Evolutionary conservation across 2,329 filamentous ascomycete genomes (phyloP).

Genomic region (Epichloe uncinata): DNA sequence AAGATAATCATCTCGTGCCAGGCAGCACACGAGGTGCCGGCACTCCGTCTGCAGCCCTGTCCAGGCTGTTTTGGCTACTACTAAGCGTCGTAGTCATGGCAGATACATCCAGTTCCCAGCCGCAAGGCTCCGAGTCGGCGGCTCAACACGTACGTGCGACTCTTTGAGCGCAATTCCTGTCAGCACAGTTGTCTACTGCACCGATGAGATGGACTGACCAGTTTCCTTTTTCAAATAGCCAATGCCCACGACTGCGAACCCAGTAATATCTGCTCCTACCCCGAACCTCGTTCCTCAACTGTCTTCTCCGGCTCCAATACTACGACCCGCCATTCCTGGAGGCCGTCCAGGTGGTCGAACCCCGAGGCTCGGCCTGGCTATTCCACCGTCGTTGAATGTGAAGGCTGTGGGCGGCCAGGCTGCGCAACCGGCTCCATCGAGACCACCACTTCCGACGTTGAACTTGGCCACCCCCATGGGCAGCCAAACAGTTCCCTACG

Average conservation of each 20-base stretch:
- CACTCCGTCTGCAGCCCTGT: conserved; percentile 3
- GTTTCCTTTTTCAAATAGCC: conserved; percentile 7
- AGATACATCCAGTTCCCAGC: conserved; percentile 12
- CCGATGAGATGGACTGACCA: neutral
- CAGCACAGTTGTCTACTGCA: neutral
- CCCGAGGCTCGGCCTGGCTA: conserved; percentile 75
- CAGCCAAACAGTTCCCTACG: conserved; percentile 58
- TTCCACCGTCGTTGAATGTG: conserved; percentile 72
- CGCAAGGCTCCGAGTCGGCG: conserved; percentile 9
- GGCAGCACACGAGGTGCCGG: neutral
- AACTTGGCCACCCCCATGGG: conserved; percentile 84
- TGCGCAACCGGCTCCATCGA: conserved; percentile 19
- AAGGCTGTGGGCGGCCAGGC: conserved; percentile 54
- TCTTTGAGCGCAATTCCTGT: neutral
- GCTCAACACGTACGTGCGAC: conserved; percentile 10
- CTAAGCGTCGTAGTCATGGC: conserved; percentile 12
- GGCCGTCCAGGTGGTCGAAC: conserved; percentile 49
- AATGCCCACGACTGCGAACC: conserved; percentile 10
- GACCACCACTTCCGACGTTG: conserved; percentile 58
- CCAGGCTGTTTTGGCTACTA: conserved; percentile 8
- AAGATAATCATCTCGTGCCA: neutral
- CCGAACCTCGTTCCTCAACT: conserved; percentile 40
- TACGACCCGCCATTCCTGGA: conserved; percentile 71
- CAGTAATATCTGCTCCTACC: conserved; percentile 18
- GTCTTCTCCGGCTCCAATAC: conserved; percentile 65